Base-by-base conservation (phyloP, 257 asterid species). In the Paraleonurus japonicus region DNA sequence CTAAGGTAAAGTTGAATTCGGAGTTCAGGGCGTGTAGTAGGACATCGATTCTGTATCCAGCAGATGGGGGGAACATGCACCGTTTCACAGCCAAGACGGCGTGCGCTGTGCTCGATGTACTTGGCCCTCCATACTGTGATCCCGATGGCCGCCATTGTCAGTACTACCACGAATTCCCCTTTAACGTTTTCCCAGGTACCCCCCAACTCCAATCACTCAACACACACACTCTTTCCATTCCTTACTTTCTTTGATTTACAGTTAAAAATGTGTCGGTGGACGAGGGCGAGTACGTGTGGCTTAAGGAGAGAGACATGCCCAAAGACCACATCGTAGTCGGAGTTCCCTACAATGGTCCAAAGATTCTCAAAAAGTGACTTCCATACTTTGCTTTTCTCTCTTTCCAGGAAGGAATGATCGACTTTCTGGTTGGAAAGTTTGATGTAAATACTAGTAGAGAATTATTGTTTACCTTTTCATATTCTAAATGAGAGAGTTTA, bases 71-170 rank as follows among this genome's bases (percentile, higher is more conserved):
- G 11, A 93, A 93, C 70, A 84, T 93, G 94, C 98, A 93, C 69
- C 78, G 90, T 62, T 89, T 90, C 79, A 88, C 93, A 1, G 98
- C 97, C 39, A 79, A 61, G 81, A 87, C 96, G 0, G 88, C 97
- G 0, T 93, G 98, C 3, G 97, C 98, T 0, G 87, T 93, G 17
- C 88, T 93, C 1, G 98, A 93, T 16, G 98, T 93, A 64, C 94
- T 93, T 1, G 98, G 97, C 55, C 98, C 98, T 8, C 98, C 98
- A 0, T 93, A 93, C 50, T 75, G 81, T 43, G 98, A 90, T 68
- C 84, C 90, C 0, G 90, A 90, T 17, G 98, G 97, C 39, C 98
- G 98, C 23, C 97, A 90, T 64, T 93, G 96, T 63, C 92, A 90
- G 66, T 90, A 84, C 81, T 93, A 85, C 71, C 30, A 33, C 4